Evolutionary conservation across 306 rosid species (phyloP), one percentile per base, ranked within the genome.

Genomic region (Cicer chorassanicum): DNA sequence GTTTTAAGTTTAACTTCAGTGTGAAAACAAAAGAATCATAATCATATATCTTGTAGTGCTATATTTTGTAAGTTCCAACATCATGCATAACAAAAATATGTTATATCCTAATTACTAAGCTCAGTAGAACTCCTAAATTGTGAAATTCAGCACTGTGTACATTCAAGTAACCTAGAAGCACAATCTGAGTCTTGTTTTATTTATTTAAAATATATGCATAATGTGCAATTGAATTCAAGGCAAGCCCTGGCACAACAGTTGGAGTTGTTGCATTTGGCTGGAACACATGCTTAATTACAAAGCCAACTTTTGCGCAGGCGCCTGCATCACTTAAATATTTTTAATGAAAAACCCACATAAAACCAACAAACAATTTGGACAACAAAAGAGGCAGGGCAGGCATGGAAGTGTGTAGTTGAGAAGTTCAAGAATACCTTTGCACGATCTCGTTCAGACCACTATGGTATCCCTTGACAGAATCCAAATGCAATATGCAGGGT

Each of bases 401-500:
- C 10, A 41, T 74, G 19, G 13, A 76, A 48, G 51, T 34, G n/a
- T 57, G 75, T 16, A 59, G 73, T 13, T 69, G 42, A 63, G 81
- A 68, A 84, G 55, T 50, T 50, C 45, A 70, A 65, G 54, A 69
- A 75, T 86, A 91, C 97, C 94, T 91, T 80, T 88, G 95, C 50
- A 91, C 67, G 68, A 89, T 88, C 80, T 80, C 83, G 86, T 91
- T 84, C 65, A 91, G 89, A 64, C 91, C 91, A 36, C 88, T 50
- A 70, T 89, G 97, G 61, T 41, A 78, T 76, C 97, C 97, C 68
- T 85, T 89, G 66, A 91, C 85, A 75, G 97, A 91, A 77, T 91
- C 97, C 95, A 91, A 83, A 82, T 91, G 97, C 81, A 91, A 78
- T 81, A 91, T 80, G 72, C 97, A 91, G 8, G 97, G 94, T 68